A percentile compares a stretch with the other conserved stretches of the same genome.
These are phyloP conservation scores for Chrysanthemum makinoi DNA, from an alignment of 129 eudicot genomes.

Conservation along the genomic window DNA sequence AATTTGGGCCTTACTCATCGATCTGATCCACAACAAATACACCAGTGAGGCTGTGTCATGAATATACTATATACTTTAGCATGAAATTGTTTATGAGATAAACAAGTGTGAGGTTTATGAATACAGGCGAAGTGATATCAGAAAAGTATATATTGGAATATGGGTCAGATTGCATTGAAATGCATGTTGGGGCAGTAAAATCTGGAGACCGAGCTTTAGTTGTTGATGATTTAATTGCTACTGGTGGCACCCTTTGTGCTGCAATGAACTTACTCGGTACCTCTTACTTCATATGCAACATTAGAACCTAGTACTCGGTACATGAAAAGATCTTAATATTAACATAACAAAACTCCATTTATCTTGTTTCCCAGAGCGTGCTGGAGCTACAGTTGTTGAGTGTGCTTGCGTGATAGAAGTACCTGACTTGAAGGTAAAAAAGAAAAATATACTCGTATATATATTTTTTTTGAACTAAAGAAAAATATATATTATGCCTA, in stretches of 20 bases:
- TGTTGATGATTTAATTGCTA: slow-evolving; percentile 89
- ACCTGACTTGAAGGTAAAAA: slow-evolving; percentile 59
- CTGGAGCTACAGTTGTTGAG: slow-evolving; percentile 62
- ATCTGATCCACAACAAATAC: no score
- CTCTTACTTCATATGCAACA: slow-evolving; percentile 4
- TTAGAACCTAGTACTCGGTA: neutral
- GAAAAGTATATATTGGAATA: slow-evolving; percentile 84
- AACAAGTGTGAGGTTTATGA: neutral
- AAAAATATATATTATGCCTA: neutral
- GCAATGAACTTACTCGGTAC: slow-evolving; percentile 77
- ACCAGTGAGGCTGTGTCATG: no score
- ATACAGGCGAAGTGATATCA: slow-evolving; percentile 76
- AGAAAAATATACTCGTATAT: neutral
- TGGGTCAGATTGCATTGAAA: slow-evolving; percentile 88
- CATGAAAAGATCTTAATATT: neutral
- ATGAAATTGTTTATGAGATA: neutral
- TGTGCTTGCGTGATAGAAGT: slow-evolving; percentile 70
- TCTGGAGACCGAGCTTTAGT: slow-evolving; percentile 78
- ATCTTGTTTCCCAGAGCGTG: slow-evolving; percentile 45
- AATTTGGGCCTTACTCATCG: no score
- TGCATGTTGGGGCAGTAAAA: slow-evolving; percentile 94
- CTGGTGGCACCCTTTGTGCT: slow-evolving; percentile 92
- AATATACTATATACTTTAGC: no score
- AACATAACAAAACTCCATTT: neutral
- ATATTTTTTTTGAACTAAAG: no score